phyloP scores from a whole-genome alignment of 202 grass and related monocot genomes.

The Setaria viridis region DNA sequence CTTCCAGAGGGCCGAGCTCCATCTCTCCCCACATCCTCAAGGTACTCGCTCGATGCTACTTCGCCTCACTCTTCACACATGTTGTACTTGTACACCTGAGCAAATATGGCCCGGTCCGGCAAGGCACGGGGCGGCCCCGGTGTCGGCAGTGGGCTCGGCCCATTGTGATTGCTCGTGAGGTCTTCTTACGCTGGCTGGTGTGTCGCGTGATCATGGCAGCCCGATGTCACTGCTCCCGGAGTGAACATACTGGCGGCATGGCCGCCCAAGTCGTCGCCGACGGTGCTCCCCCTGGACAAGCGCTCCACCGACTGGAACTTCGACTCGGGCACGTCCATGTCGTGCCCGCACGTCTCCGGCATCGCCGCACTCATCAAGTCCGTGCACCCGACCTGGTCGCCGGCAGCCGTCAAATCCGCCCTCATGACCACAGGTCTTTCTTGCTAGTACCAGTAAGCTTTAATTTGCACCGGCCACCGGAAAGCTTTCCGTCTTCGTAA shows the following conservation, averaged over 20 bases:
- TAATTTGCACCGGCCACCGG: neutral
- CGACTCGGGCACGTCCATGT: slow-evolving; percentile 86
- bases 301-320: slow-evolving; percentile 73
- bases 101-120: neutral
- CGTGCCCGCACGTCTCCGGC: slow-evolving; percentile 83
- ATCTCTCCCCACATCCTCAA: slow-evolving; percentile 74
- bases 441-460: neutral
- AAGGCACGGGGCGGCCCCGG: too few species aligned
- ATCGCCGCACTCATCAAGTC: slow-evolving; percentile 70
- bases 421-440: slow-evolving; percentile 76
- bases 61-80: neutral
- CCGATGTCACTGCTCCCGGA: slow-evolving; percentile 72
- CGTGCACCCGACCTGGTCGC: slow-evolving; percentile 75
- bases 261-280: slow-evolving; percentile 60
- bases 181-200: too few species aligned
- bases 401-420: slow-evolving; percentile 76
- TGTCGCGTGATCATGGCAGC: slow-evolving; percentile 41
- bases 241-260: slow-evolving; percentile 89
- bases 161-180: neutral
- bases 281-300: slow-evolving; percentile 53
- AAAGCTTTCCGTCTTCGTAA: neutral
- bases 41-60: slow-evolving; percentile 39
- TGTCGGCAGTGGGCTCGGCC: neutral
- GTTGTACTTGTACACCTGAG: neutral
- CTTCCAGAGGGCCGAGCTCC: slow-evolving; percentile 76